Evolutionary conservation across 495 filamentous ascomycete species (phyloP), one percentile per base, ranked within the genome.

Genomic region (Hypomontagnella monticulosa): DNA sequence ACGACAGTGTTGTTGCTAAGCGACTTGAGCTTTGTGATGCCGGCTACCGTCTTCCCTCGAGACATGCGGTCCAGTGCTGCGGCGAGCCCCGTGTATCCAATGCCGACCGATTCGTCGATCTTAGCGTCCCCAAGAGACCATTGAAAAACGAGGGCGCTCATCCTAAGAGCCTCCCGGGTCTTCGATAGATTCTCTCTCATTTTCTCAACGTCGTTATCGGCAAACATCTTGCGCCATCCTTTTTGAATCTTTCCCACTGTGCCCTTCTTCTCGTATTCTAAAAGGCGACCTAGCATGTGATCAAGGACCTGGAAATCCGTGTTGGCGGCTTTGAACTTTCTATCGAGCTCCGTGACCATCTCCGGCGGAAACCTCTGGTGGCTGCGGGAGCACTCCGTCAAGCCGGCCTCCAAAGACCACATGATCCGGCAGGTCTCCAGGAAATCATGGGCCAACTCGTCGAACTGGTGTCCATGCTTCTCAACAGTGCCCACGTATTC

Each of bases 401-500:
- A 60, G 14, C 83, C 83, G 30, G 80, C 76, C 51, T 84, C 81
- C 60, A 84, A 79, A 4, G 82, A 78, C 76, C 80, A 83, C 37
- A 85, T 69, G 19, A 78, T 75, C 36, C 80, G 80, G 66, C 79
- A 82, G 34, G 80, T 81, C 44, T 84, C 81, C 14, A 85, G 73
- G 56, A 84, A 85, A 40, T 80, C 79, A 32, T 77, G 75, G 0
- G 82, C 80, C 4, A 85, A 71, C n/a, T 78, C 71, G 43, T 79
- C 75, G 66, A 84, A 82, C 18, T 80, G 78, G 49, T 76, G 61
- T 0, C 78, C 76, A 27, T 76, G 75, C 16, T 76, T 67, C 42
- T 81, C 77, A 32, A 75, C 75, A 4, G 81, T 79, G 41, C 77
- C 83, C 16, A 86, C 76, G 60, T 83, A 85, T 60, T 86, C 82